Percentiles rank a stretch among this genome's conserved stretches.
phyloP scores from a whole-genome alignment of 441 rosid genomes.

The Pelargonium fulgidum region DNA sequence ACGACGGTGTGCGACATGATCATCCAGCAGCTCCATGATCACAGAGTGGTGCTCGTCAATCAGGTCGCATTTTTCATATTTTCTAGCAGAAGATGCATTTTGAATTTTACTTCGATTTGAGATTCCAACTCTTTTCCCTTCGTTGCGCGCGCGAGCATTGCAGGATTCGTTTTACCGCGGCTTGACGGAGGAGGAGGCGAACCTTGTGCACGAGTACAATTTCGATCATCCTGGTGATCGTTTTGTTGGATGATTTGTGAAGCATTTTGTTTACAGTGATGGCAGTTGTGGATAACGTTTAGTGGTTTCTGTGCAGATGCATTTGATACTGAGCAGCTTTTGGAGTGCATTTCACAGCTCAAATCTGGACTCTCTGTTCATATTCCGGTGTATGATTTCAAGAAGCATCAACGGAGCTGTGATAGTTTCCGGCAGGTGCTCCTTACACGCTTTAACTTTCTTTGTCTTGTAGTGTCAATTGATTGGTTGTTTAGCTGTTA shows the following conservation, averaged over 20 bases:
- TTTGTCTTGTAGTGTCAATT: not conserved
- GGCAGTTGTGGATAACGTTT: not conserved
- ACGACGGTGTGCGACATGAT: conserved; percentile 99
- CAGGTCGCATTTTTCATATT: conserved; percentile 47
- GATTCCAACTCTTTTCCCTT: not conserved
- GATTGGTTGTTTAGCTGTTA: not conserved
- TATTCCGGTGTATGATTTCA: conserved; percentile 88
- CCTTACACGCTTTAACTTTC: not conserved
- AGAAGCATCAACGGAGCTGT: conserved; percentile 65
- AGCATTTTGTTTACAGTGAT: not conserved
- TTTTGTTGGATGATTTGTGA: not conserved
- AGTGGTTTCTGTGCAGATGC: conserved; percentile 47
- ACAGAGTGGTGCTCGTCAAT: conserved; percentile 85
- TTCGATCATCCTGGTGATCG: conserved; percentile 89
- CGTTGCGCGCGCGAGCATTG: conserved; percentile 5
- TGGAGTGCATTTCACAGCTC: conserved; percentile 67
- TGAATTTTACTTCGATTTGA: not conserved
- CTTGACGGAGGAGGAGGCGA: conserved; percentile 63
- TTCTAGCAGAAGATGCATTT: not conserved
- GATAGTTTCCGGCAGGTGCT: conserved; percentile 86
- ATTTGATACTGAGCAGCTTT: conserved; percentile 91
- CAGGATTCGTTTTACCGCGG: conserved; percentile 98
- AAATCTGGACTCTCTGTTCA: conserved; percentile 68
- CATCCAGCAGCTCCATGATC: conserved; percentile 96
- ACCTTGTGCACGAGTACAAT: conserved; percentile 84